phyloP scores from a whole-genome alignment of 176 grass and related monocot species.

The Bothriochloa decipiens region DNA sequence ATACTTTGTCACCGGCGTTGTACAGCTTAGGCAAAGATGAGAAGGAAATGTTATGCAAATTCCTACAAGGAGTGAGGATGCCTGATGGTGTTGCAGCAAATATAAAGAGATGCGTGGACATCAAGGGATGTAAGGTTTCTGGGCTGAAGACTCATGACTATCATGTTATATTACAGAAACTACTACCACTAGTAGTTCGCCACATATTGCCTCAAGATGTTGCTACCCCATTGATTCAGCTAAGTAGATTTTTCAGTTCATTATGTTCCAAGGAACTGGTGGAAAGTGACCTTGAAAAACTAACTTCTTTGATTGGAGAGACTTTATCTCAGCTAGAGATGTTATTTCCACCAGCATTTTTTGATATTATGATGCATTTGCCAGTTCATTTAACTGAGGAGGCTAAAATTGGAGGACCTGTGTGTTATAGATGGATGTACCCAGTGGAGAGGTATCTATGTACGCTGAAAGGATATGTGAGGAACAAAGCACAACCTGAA shows the following conservation, averaged over 20 bases:
- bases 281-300: background rate
- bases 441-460: slow-evolving; percentile 1
- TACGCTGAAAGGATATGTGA: background rate
- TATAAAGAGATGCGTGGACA: slow-evolving; percentile 8
- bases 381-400: background rate
- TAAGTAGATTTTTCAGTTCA: background rate
- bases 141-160: slow-evolving; percentile 38
- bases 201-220: background rate
- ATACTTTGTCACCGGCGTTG: background rate
- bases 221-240: background rate
- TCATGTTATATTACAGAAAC: slow-evolving; percentile 30
- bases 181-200: background rate
- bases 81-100: slow-evolving; percentile 19
- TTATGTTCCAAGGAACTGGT: slow-evolving; percentile 3
- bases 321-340: slow-evolving; percentile 17
- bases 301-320: background rate
- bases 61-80: slow-evolving; percentile 12
- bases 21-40: slow-evolving; percentile 18
- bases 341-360: background rate
- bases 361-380: slow-evolving; percentile 27
- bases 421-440: slow-evolving; percentile 27
- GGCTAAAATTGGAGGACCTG: background rate
- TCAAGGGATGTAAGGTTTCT: background rate
- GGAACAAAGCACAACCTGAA: slow-evolving; percentile 13
- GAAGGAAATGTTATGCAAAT: background rate